A percentile compares a stretch with the other conserved stretches of the same genome.
Evolutionary conservation across 2,329 filamentous ascomycete genomes (phyloP).

Genomic region (Zalaria sp.): DNA sequence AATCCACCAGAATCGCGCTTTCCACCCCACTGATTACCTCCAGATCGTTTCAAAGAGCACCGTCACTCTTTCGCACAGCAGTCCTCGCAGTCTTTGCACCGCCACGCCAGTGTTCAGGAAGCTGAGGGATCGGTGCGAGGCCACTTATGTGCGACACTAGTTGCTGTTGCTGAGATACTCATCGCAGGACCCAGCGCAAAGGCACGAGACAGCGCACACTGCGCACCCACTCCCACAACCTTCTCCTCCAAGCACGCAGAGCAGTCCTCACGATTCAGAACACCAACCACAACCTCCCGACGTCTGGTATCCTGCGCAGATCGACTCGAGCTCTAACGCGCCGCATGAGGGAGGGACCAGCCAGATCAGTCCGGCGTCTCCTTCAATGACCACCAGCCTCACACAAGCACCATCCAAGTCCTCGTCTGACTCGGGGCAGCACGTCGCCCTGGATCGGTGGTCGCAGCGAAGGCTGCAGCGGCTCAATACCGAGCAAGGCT

Average conservation of each 20-base stretch:
- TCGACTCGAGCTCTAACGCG: too few relatives aligned
- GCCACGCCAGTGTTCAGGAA: not conserved
- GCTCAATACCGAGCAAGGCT: constrained; percentile 23
- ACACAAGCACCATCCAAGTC: constrained; percentile 10
- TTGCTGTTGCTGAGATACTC: too few relatives aligned
- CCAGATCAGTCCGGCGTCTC: not conserved
- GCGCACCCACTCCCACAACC: not conserved
- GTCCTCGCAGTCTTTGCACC: not conserved
- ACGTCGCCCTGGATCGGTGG: constrained; percentile 18
- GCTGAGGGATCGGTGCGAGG: not conserved
- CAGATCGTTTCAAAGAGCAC: not conserved
- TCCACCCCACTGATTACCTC: not conserved
- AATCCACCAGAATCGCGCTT: not conserved
- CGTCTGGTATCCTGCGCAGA: not conserved
- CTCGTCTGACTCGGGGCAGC: constrained; percentile 19
- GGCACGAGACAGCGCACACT: too few relatives aligned
- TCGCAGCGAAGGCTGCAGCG: constrained; percentile 22
- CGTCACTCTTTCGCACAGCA: not conserved
- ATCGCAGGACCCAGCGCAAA: too few relatives aligned
- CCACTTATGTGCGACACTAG: too few relatives aligned
- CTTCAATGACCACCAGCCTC: constrained; percentile 2
- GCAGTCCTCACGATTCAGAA: not conserved
- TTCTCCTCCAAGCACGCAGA: not conserved
- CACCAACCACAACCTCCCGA: not conserved
- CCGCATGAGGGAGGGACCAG: not conserved